Conservation (phyloP, 106 monocot genomes). For the Platanthera guangdongensis region DNA sequence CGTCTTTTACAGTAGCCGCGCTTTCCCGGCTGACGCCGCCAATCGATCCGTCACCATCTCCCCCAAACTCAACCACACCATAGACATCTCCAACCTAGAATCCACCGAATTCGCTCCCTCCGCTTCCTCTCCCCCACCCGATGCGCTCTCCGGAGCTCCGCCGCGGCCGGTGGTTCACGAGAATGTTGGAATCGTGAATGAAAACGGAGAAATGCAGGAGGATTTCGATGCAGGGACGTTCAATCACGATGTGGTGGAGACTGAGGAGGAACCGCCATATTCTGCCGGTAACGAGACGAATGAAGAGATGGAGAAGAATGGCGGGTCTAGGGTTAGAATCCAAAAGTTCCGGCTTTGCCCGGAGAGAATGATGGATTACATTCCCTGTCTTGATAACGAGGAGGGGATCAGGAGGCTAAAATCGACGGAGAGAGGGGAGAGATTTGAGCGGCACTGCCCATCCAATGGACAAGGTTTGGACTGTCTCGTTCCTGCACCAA, state of each 20-base stretch:
- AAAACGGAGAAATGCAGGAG: slow-evolving; percentile 48
- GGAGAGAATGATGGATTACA: slow-evolving; percentile 68
- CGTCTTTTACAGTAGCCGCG: slow-evolving; percentile 18
- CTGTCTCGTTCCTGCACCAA: slow-evolving; percentile 76
- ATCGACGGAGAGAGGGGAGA: slow-evolving; percentile 72
- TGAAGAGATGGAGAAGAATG: not conserved
- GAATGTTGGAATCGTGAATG: slow-evolving; percentile 42
- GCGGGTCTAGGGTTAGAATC: slow-evolving; percentile 20
- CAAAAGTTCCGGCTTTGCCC: slow-evolving; percentile 55
- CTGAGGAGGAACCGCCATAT: slow-evolving; percentile 16
- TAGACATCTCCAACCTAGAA: not conserved
- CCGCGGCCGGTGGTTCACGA: slow-evolving; percentile 19
- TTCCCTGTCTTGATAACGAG: slow-evolving; percentile 86
- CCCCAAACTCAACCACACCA: not conserved
- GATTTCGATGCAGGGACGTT: slow-evolving; percentile 51
- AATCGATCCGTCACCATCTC: slow-evolving; percentile 22
- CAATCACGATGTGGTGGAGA: slow-evolving; percentile 35
- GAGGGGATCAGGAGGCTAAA: slow-evolving; percentile 49
- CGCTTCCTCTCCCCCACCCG: slow-evolving; percentile 7
- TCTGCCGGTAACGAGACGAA: not conserved
- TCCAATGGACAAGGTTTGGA: slow-evolving; percentile 32
- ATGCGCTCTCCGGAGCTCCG: slow-evolving; percentile 7
- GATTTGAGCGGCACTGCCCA: slow-evolving; percentile 86
- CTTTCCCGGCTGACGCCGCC: not conserved
- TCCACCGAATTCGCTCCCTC: not conserved